phyloP scores from a whole-genome alignment of 2,329 filamentous ascomycete genomes.

The Fusarium gaditjirri region DNA sequence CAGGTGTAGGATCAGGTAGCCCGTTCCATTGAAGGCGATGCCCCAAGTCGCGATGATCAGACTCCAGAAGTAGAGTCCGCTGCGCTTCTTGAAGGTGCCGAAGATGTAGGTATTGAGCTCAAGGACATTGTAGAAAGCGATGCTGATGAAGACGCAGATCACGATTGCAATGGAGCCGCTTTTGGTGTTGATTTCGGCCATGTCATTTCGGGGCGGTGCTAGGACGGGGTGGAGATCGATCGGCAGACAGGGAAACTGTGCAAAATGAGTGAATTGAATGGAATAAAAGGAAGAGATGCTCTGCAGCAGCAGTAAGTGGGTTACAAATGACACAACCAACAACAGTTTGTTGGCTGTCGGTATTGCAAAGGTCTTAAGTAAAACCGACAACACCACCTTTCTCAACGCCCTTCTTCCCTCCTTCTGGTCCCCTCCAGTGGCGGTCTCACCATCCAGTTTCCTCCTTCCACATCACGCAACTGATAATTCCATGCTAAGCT shows the following conservation, averaged over 20 bases:
- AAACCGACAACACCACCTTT: background rate
- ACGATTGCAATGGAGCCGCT: slow-evolving; percentile 29
- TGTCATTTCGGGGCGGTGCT: background rate
- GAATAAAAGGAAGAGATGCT: background rate
- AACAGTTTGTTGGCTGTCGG: background rate
- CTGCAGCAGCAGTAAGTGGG: no score
- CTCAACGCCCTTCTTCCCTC: background rate
- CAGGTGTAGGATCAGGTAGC: slow-evolving; percentile 57
- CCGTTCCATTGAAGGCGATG: slow-evolving; percentile 51
- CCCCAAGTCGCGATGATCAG: slow-evolving; percentile 49
- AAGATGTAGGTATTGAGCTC: slow-evolving; percentile 49
- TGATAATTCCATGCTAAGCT: background rate
- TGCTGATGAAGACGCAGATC: slow-evolving; percentile 40
- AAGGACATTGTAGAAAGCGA: slow-evolving; percentile 48
- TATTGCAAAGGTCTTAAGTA: background rate
- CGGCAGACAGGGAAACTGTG: background rate
- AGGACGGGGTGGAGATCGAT: background rate
- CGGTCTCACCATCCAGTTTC: background rate
- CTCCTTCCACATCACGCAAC: background rate
- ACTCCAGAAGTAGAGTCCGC: slow-evolving; percentile 53
- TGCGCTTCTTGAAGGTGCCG: slow-evolving; percentile 46
- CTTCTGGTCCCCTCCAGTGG: background rate
- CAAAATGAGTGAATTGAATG: background rate
- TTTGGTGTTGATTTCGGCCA: slow-evolving; percentile 19
- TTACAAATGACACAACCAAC: background rate